Evolutionary conservation across 352 stramenopile species (phyloP).

Genomic region (Globisporangium radiosum): DNA sequence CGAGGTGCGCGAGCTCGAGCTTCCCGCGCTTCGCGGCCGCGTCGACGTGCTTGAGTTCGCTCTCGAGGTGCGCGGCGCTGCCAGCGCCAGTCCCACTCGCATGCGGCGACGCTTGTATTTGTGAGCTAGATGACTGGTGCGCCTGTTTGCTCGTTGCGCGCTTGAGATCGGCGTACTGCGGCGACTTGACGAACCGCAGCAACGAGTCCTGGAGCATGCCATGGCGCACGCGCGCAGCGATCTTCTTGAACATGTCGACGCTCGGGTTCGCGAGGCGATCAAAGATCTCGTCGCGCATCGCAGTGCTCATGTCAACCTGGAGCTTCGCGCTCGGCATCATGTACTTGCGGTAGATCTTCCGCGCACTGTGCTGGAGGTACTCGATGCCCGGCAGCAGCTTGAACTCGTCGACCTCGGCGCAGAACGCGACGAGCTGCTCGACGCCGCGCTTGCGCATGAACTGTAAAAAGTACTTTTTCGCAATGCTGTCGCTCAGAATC

Average conservation of each 20-base stretch:
- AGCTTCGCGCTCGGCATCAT: constrained; percentile 66
- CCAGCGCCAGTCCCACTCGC: no score
- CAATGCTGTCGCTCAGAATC: constrained; percentile 47
- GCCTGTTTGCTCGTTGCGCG: constrained; percentile 22
- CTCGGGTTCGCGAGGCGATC: constrained; percentile 54
- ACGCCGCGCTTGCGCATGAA: constrained; percentile 65
- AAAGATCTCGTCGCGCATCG: constrained; percentile 75
- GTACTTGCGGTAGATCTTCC: constrained; percentile 86
- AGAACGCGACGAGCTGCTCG: constrained; percentile 67
- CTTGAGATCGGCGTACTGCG: constrained; percentile 60
- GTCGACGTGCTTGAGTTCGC: constrained; percentile 49
- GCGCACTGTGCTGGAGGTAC: constrained; percentile 77
- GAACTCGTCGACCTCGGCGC: constrained; percentile 72
- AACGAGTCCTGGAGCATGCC: constrained; percentile 78
- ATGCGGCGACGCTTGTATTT: no score
- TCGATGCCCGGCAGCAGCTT: constrained; percentile 76
- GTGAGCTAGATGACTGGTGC: background rate
- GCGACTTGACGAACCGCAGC: constrained; percentile 69
- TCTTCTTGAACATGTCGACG: constrained; percentile 85
- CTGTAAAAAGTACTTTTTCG: constrained; percentile 69
- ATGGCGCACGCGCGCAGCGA: constrained; percentile 48
- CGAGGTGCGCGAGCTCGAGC: constrained; percentile 65
- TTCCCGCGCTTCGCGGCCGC: constrained; percentile 62
- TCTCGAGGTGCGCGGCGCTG: constrained; percentile 21
- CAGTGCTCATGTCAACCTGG: constrained; percentile 79